A percentile compares a stretch with the other conserved stretches of the same genome.
Evolutionary conservation across 2,329 filamentous ascomycete genomes (phyloP).

Genomic region (Periconia sp.): DNA sequence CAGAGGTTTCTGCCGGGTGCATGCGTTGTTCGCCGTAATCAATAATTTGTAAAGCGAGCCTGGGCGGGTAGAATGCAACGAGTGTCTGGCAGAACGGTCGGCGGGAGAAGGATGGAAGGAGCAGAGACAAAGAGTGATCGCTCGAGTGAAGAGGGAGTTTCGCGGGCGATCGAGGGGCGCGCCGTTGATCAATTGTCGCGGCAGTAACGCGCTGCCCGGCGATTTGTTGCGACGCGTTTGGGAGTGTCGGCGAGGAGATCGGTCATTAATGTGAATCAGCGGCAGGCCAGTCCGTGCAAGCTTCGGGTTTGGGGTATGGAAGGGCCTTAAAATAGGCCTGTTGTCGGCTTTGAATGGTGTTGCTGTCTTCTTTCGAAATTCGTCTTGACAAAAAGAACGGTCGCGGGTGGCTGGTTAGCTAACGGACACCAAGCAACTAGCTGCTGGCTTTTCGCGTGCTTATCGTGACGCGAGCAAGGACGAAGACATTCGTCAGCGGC

Average conservation of each 20-base stretch:
- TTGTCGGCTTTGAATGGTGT: constrained; percentile 3
- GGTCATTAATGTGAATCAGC: constrained; percentile 14
- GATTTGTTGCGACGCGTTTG: constrained; percentile 9
- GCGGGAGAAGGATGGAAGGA: too few relatives aligned
- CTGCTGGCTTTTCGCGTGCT: too few relatives aligned
- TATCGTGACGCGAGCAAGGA: too few relatives aligned
- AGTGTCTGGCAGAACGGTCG: neutral
- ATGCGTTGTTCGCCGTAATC: constrained; percentile 19
- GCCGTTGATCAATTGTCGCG: constrained; percentile 1
- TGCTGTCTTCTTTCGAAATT: constrained; percentile 3
- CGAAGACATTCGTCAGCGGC: too few relatives aligned
- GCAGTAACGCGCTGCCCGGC: constrained; percentile 1
- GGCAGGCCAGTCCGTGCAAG: too few relatives aligned
- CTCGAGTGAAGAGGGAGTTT: too few relatives aligned
- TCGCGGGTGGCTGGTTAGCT: too few relatives aligned
- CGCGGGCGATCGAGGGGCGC: neutral
- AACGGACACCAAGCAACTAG: too few relatives aligned
- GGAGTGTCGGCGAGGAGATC: constrained; percentile 10
- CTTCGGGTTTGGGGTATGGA: too few relatives aligned
- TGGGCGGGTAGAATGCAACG: constrained; percentile 21
- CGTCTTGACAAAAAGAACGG: too few relatives aligned
- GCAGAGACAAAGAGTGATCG: too few relatives aligned
- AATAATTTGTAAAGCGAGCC: constrained; percentile 19
- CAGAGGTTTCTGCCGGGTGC: constrained; percentile 18
- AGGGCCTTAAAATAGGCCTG: constrained; percentile 8